phyloP scores from a whole-genome alignment of 495 filamentous ascomycete species.

The Neurospora sp. region DNA sequence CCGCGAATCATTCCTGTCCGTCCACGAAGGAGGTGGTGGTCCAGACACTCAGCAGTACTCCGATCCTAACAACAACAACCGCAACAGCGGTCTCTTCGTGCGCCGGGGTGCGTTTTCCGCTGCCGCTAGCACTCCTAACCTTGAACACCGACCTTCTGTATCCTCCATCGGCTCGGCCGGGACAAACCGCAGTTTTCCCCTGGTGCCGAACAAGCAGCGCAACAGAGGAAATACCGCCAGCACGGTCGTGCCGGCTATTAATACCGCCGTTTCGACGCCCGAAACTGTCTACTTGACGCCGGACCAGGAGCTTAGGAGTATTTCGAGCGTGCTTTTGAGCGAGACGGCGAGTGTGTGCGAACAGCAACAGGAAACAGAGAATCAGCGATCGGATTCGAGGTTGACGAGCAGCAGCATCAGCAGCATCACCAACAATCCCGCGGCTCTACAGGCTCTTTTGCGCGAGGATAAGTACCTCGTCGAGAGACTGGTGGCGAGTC shows the following conservation, averaged over 20 bases:
- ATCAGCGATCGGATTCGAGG: conserved; percentile 1
- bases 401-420: conserved; percentile 3
- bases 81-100: conserved; percentile 11
- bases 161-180: conserved; percentile 39
- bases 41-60: background rate
- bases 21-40: conserved; percentile 15
- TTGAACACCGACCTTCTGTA: conserved; percentile 36
- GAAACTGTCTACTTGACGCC: conserved; percentile 17
- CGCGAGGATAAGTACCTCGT: conserved; percentile 65
- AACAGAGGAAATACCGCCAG: conserved; percentile 11
- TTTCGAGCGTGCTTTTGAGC: conserved; percentile 29
- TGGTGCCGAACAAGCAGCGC: conserved; percentile 33
- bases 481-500: conserved; percentile 62
- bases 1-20: conserved; percentile 23
- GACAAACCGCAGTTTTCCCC: conserved; percentile 42
- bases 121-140: conserved; percentile 10
- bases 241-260: conserved; percentile 6
- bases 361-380: no score
- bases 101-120: conserved; percentile 28
- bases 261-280: conserved; percentile 31
- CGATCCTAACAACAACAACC: conserved; percentile 6
- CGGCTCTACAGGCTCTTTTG: conserved; percentile 41
- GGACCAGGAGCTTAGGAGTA: conserved; percentile 27
- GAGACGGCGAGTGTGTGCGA: conserved; percentile 21
- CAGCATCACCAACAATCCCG: conserved; percentile 10